These are phyloP conservation scores for Andrographis paniculata DNA, from an alignment of 305 asterid species.

Conservation along the genomic window DNA sequence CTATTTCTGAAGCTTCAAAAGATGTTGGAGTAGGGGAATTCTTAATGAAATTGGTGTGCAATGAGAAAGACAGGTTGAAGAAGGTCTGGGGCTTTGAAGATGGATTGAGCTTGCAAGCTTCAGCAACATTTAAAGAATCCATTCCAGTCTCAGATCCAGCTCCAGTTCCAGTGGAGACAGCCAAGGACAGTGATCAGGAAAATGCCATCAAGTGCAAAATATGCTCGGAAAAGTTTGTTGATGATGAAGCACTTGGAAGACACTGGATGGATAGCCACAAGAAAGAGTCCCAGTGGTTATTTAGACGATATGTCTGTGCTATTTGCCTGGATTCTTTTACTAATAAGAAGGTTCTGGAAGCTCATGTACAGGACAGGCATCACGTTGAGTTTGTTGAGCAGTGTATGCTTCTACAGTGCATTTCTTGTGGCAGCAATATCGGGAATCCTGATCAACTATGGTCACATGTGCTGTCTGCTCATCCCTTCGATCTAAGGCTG, in stretches of 20 bases:
- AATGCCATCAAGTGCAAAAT: slow-evolving; percentile 69
- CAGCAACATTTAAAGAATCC: slow-evolving; percentile 35
- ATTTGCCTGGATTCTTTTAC: slow-evolving; percentile 96
- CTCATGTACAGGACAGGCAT: slow-evolving; percentile 95
- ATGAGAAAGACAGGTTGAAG: slow-evolving; percentile 72
- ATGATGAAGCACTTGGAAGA: slow-evolving; percentile 64
- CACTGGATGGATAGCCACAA: slow-evolving; percentile 89
- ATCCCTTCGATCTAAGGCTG: slow-evolving; percentile 48
- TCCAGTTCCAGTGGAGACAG: slow-evolving; percentile 25
- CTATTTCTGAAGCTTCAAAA: slow-evolving; percentile 86
- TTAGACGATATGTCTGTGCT: slow-evolving; percentile 95
- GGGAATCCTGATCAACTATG: slow-evolving; percentile 83
- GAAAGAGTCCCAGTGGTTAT: slow-evolving; percentile 94
- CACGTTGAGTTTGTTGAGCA: slow-evolving; percentile 84
- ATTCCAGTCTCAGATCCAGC: slow-evolving; percentile 27
- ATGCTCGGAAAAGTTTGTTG: slow-evolving; percentile 52
- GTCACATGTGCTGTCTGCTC: slow-evolving; percentile 73
- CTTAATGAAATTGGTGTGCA: slow-evolving; percentile 55
- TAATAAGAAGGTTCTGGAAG: slow-evolving; percentile 78
- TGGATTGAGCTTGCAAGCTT: slow-evolving; percentile 33
- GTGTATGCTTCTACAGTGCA: slow-evolving; percentile 96
- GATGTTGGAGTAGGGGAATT: slow-evolving; percentile 50
- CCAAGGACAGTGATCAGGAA: slow-evolving; percentile 33
- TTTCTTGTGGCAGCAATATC: slow-evolving; percentile 76
- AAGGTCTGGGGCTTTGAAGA: slow-evolving; percentile 67